Base-by-base conservation (phyloP, 2,329 filamentous ascomycete genomes). In the Coleophoma cylindrospora region DNA sequence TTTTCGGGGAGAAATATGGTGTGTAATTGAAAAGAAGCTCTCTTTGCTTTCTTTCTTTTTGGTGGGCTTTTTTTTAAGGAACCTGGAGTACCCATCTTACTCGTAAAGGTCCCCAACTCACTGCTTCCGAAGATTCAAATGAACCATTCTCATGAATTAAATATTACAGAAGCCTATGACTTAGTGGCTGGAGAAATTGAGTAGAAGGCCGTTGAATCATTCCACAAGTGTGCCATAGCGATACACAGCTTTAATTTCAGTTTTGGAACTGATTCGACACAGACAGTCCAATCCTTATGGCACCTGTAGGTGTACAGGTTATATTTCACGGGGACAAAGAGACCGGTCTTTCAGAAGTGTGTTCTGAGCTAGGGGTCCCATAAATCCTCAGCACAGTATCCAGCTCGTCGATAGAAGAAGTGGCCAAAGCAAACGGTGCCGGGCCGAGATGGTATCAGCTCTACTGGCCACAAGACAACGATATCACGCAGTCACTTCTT, bases 371-470 rank as follows among this genome's bases (percentile, higher is more conserved):
- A 1, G 71, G 75, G 2, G 73, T 90, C 0, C 86, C 87, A 0
- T 88, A 83, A 65, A 82, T 82, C 47, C 70, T 89, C 45, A 84
- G 78, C 53, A 89, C 86, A 1, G 84, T 86, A 1, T 76, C 81
- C 3, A 72, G 48, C 5, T 77, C 77, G 2, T 77, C 76, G 1
- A 84, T 89, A 51, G 85, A 89, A 62, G 79, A 89, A 45, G 77
- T 88, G 0, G 83, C 81, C 0, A 61, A 70, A 8, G 81, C 80
- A 0, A 81, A 76, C 46, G 77, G 76, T 0, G 67, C 76, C 5
- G 79, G 80, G 0, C 71, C 76, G 33, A 71, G 84, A 11, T 91
- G 84, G 84, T 91, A 77, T 63, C 87, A 91, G 62, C 75, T 91
- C 0, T 91, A 91, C 68, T 89, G 85, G 83, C 86, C 86, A 0